A percentile compares a stretch with the other conserved stretches of the same genome.
These are phyloP conservation scores for Xylaria telfairii DNA, from an alignment of 495 filamentous ascomycete genomes.

Conservation along the genomic window DNA sequence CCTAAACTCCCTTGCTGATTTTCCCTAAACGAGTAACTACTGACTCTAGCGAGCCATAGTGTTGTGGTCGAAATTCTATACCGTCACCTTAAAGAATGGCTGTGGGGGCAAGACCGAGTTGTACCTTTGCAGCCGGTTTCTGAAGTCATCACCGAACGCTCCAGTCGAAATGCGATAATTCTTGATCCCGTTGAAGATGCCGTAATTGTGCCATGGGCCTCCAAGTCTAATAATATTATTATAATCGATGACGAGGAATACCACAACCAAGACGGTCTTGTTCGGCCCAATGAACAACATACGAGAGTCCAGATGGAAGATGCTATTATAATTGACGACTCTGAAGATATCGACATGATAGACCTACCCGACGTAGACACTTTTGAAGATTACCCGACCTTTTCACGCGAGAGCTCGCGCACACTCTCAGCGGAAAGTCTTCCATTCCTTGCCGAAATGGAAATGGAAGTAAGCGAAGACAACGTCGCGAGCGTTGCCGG, in stretches of 20 bases:
- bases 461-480: neutral
- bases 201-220: neutral
- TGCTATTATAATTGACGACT: neutral
- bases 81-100: slow-evolving; percentile 57
- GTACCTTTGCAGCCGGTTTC: neutral
- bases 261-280: neutral
- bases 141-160: too few species aligned
- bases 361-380: neutral
- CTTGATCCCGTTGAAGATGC: neutral
- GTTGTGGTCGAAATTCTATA: slow-evolving; percentile 63
- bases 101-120: slow-evolving; percentile 60
- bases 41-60: too few species aligned
- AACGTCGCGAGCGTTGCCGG: neutral
- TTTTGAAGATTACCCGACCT: neutral
- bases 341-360: neutral
- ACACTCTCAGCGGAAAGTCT: slow-evolving; percentile 16
- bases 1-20: too few species aligned
- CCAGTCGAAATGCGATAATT: neutral
- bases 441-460: slow-evolving; percentile 6
- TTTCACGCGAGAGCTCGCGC: slow-evolving; percentile 13
- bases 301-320: neutral
- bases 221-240: neutral
- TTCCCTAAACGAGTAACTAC: too few species aligned
- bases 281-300: too few species aligned
- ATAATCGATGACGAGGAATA: slow-evolving; percentile 1